Base-by-base conservation (phyloP, 306 rosid genomes). In the Delonix regia region DNA sequence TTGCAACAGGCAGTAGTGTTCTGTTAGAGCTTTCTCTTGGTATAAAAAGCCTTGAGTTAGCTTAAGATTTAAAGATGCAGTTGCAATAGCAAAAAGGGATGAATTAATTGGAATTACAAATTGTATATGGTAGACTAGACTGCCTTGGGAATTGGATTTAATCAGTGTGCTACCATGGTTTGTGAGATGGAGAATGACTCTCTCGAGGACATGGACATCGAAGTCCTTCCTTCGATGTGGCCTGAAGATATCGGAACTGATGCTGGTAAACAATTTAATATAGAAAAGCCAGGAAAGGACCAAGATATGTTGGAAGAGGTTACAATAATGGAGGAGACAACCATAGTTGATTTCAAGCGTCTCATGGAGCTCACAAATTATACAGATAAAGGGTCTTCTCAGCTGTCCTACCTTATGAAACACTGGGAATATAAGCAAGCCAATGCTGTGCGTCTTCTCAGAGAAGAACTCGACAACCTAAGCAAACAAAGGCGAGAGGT, bases 351-450 rank as follows among this genome's bases (percentile, higher is more conserved):
- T 87, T 91, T 96, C 71, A 86, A 91, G 85, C 87, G 96, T 34
- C 90, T 96, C 19, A 70, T 90, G 80, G 98, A 96, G 89, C 90
- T 96, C 16, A 91, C 98, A 6, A 86, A 87, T 78, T 91, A 88
- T 42, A 89, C 96, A 4, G 98, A 96, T 7, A 90, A 84, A 78
- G 99, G 99, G 66, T 88, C 98, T 36, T 91, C 96, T 55, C 99
- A 96, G 80, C 57, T 96, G 39, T 89, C 94, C 0, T 85, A 85
- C 75, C 96, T 96, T 27, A 88, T 92, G 79, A 82, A 96, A 73
- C 88, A 90, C 77, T 93, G 97, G 99, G 97, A 93, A 80, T 91
- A 93, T 62, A 91, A 89, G 87, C 98, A 96, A 66, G 97, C 99
- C 36, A 93, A 96, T 7, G 99, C 84, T 0, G 97, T 88, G 2